Base-by-base conservation (phyloP, 176 grass and related monocot genomes). In the Zoysia japonica region DNA sequence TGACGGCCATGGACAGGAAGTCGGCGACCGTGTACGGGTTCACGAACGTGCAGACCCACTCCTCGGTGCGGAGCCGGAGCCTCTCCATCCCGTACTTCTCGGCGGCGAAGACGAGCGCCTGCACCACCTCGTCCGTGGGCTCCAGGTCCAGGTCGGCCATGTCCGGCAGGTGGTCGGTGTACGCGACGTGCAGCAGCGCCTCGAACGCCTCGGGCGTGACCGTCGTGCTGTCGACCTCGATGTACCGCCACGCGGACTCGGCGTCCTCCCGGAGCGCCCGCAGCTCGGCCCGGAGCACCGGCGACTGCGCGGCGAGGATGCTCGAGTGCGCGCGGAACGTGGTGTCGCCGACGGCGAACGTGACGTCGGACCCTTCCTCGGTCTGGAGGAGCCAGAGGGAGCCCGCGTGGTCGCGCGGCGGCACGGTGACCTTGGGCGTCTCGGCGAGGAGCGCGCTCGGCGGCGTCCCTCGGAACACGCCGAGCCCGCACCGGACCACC, bases 161-260 rank as follows among this genome's bases (percentile, higher is more conserved):
- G 74, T 49, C 74, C 45, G 74, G 74, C 44, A 77, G 74, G 3
- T 17, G 10, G 77, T 79, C 77, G 38, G 77, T 55, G 63, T 79
- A 79, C 37, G 52, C 63, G 37, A 79, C 64, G 77, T 79, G n/a
- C 6, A 79, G 63, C 77, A 79, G 77, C 63, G 49, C 64, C 63
- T 79, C 77, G 48, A 79, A 79, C 49, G 77, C 77, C 6, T 15
- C 9, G 8, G 77, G 38, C 49, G 77, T 11, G 63, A 79, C 13
- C 15, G 51, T 37, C 60, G 49, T 45, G 16, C 17, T 35, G 37
- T 79, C 64, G 15, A 75, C 54, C 17, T 67, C 41, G 15, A 52
- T 5, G 76, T 43, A 9, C 49, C 64, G 5, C 77, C 77, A 79
- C 20, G 59, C 59, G 57, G 7, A 35, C 8, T 38, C 35, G 28